These are phyloP conservation scores for Dovyalis caffra DNA, from an alignment of 345 rosid species.

Conservation along the genomic window DNA sequence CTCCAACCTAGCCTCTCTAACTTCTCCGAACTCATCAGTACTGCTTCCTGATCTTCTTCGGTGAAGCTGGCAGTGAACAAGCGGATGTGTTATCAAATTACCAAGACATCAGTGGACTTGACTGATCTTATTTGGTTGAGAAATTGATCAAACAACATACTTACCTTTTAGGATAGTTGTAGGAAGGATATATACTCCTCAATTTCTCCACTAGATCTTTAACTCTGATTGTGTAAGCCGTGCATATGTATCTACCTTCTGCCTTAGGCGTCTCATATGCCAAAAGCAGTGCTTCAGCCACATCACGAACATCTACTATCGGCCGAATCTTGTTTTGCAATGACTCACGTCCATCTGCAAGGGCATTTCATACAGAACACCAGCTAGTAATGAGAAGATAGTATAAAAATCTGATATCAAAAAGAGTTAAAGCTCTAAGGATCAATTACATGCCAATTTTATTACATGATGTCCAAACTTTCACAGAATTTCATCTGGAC, in stretches of 20 bases:
- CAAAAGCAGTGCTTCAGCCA: constrained; percentile 24
- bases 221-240: constrained; percentile 13
- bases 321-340: constrained; percentile 29
- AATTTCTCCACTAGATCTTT: constrained; percentile 23
- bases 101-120: background rate
- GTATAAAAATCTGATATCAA: no score
- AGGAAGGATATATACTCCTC: constrained; percentile 18
- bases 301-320: constrained; percentile 40
- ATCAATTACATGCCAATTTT: background rate
- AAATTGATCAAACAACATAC: background rate
- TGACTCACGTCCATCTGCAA: constrained; percentile 43
- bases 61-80: constrained; percentile 12
- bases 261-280: constrained; percentile 32
- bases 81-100: background rate
- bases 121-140: background rate
- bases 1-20: constrained; percentile 37
- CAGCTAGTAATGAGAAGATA: background rate
- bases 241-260: constrained; percentile 32
- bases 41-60: constrained; percentile 6
- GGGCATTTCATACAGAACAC: background rate
- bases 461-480: background rate
- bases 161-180: constrained; percentile 26
- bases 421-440: background rate
- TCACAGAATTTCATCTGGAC: background rate
- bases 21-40: constrained; percentile 20